phyloP scores from a whole-genome alignment of 2,329 filamentous ascomycete species.

The Geosmithia flava region DNA sequence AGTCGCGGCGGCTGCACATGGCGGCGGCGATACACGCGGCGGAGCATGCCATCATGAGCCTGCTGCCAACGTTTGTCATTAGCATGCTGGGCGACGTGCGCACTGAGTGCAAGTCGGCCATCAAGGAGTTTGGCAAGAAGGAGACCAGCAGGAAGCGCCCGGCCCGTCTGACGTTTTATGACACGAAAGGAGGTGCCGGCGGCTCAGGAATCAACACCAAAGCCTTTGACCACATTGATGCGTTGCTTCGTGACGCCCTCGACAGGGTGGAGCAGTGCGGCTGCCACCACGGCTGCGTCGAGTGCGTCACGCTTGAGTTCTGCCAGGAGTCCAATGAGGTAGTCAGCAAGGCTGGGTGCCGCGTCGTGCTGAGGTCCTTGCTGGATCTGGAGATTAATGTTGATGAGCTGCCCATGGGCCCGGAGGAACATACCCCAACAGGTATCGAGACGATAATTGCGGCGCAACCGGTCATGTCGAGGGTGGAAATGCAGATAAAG shows the following conservation, averaged over 20 bases:
- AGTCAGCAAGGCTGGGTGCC: conserved; percentile 83
- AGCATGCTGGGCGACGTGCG: conserved; percentile 82
- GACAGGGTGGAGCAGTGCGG: conserved; percentile 63
- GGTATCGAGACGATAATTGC: conserved; percentile 75
- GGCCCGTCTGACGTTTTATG: conserved; percentile 84
- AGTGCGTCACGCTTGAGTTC: conserved; percentile 76
- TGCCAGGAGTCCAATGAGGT: conserved; percentile 84
- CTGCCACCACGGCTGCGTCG: conserved; percentile 72
- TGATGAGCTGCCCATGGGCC: conserved; percentile 75
- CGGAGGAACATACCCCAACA: conserved; percentile 54
- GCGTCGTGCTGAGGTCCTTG: conserved; percentile 67
- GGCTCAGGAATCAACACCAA: conserved; percentile 84
- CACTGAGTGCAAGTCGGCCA: conserved; percentile 82
- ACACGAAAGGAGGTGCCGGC: conserved; percentile 75
- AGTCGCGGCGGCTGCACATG: conserved; percentile 59
- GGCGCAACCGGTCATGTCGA: conserved; percentile 50
- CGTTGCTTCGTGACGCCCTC: conserved; percentile 64
- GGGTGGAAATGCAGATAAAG: conserved; percentile 1
- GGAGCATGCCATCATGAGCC: conserved; percentile 76
- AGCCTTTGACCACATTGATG: conserved; percentile 84
- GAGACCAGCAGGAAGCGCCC: conserved; percentile 68
- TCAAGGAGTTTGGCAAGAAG: conserved; percentile 72
- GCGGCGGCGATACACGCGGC: conserved; percentile 90
- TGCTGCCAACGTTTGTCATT: conserved; percentile 86
- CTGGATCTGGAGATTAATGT: conserved; percentile 69